Evolutionary conservation across 768 basidiomycete species (phyloP).

Genomic region (Tylopilus cervinicoccineus): DNA sequence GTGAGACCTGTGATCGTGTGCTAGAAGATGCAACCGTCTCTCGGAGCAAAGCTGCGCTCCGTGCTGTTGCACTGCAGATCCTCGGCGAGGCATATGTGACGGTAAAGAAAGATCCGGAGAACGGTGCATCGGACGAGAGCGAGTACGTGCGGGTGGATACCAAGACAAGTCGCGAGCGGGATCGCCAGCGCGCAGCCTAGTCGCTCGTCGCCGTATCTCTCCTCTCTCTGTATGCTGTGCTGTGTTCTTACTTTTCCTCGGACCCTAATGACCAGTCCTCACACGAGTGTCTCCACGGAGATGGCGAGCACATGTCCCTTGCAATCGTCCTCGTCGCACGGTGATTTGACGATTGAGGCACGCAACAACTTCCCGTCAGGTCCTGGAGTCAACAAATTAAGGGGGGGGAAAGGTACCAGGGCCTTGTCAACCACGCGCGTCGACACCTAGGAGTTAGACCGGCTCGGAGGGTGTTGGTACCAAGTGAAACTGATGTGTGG

Average conservation of each 20-base stretch:
- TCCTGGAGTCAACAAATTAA: too few relatives aligned
- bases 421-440: too few relatives aligned
- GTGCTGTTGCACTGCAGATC: conserved; percentile 80
- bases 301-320: too few relatives aligned
- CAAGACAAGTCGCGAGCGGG: conserved; percentile 53
- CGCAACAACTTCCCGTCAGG: too few relatives aligned
- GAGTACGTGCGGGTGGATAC: conserved; percentile 86
- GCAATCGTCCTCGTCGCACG: too few relatives aligned
- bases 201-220: not conserved
- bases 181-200: conserved; percentile 26
- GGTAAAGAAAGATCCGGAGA: conserved; percentile 60
- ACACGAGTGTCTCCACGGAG: too few relatives aligned
- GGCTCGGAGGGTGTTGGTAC: too few relatives aligned
- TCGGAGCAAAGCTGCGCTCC: conserved; percentile 56
- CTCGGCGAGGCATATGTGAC: conserved; percentile 74
- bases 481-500: too few relatives aligned
- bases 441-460: too few relatives aligned
- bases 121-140: conserved; percentile 46
- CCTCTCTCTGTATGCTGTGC: conserved; percentile 8
- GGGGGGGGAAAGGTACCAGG: too few relatives aligned
- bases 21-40: conserved; percentile 54
- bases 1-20: conserved; percentile 84
- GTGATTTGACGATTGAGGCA: too few relatives aligned
- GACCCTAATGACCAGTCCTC: not conserved
- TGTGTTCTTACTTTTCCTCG: not conserved